Evolutionary conservation across 768 basidiomycete genomes (phyloP), one percentile per base, ranked within the genome.

Genomic region (Trametes cinnabarina): DNA sequence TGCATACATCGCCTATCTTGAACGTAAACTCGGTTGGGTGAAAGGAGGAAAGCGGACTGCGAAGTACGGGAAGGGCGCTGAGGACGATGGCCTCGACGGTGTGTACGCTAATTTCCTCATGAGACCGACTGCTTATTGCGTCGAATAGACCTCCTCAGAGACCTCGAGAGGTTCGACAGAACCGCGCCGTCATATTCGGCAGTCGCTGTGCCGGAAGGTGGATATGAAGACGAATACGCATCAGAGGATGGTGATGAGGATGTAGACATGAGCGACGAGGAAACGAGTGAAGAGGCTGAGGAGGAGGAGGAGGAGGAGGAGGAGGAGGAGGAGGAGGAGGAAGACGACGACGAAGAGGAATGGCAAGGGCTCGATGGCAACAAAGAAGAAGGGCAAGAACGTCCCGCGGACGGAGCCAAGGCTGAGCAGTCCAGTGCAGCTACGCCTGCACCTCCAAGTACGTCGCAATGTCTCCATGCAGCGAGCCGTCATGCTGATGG

Each of bases 11-110:
- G 80, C 85, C 0, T 86, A 89, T 72, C 74, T 97, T 11, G 95
- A 98, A 70, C 76, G 80, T 0, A 88, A 86, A 69, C 79, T 97
- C 17, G 86, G 90, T 3, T 77, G 86, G 64, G 49, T 70, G 34
- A 74, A 79, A 56, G 68, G 55, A 1, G 67, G 67, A 15, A 69
- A 69, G 51, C 70, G 74, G 43, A 71, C 76, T 55, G 73, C 76
- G 51, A 78, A 79, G 61, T 79, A 70, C 47, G 67, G 69, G 17
- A 77, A 72, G 23, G 74, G 72, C 0, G 58, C 53, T 68, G 87
- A 85, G 37, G 84, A 83, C 2, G 95, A 98, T 71, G 94, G 93
- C 4, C 74, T 97, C 15, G 91, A 88, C 65, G 95, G 95, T 93
- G 67, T 25, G 79, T 19, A 14, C 17, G 7, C 35, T 54, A 11